Base-by-base conservation (phyloP, 2,329 filamentous ascomycete genomes). In the Pseudogymnoascus pannorum region DNA sequence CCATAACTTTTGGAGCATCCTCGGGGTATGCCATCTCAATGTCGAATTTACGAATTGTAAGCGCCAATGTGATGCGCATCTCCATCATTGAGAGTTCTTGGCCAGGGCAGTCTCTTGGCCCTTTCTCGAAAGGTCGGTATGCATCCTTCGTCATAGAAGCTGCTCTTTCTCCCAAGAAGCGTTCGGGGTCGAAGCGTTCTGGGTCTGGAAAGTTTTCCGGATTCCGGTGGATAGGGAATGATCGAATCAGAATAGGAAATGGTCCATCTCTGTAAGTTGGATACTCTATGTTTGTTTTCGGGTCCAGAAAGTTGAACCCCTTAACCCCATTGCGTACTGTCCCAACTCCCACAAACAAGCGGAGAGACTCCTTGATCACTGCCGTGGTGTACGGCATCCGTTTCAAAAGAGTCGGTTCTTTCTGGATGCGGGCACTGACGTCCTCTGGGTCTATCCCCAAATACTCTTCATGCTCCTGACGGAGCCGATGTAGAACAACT, bases 61-160 rank as follows among this genome's bases (percentile, higher is more conserved):
- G 81, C 3, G 78, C 76, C 57, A 83, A 67, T 9, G 79, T 75
- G 48, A 79, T 71, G 62, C 76, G 77, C 18, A 77, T 71, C 69
- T 83, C 80, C 29, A 69, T 66, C 72, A 80, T 76, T 1, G 79
- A 81, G 42, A 84, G 70, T 64, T 79, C 77, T 68, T 85, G 81
- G 0, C 83, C 83, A 20, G 85, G 78, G 66, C 83, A 87, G 59
- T 79, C 80, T 26, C 83, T 70, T 2, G 77, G 74, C 0, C 83
- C 83, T 61, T 78, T 76, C 64, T 81, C 79, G 68, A 86, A 86
- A 0, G 79, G 75, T 18, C 81, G 75, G 76, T 77, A 86, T 2
- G 81, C 82, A 48, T 77, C 76, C 58, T 64, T 64, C 4, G 64
- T 63, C 57, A 44, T 67, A 59, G 18, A 69, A 69, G 65, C 73